Evolutionary conservation across 225 moss, liverwort and hornwort species (phyloP).

Genomic region (Pseudoscleropodium purum): DNA sequence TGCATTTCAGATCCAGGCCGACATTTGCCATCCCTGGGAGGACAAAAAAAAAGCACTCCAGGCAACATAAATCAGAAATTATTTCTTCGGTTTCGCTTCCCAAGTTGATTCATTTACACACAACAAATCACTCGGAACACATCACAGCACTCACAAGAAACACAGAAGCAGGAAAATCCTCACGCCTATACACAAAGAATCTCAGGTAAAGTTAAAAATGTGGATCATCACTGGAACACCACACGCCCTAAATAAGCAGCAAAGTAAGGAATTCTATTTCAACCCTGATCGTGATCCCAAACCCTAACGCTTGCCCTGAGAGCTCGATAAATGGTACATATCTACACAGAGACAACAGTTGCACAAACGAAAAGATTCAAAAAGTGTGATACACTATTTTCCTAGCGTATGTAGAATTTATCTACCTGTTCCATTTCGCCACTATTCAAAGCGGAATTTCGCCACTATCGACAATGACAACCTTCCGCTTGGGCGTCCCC

Average conservation of each 20-base stretch:
- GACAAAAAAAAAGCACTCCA: background rate
- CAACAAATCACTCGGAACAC: background rate
- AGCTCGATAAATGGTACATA: background rate
- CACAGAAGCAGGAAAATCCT: background rate
- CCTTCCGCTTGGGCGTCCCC: constrained; percentile 57
- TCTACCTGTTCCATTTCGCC: background rate
- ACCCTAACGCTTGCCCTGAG: background rate
- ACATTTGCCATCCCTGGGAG: background rate
- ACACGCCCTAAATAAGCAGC: background rate
- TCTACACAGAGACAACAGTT: background rate
- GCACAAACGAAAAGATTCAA: background rate
- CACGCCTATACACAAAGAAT: background rate
- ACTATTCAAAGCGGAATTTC: constrained; percentile 45
- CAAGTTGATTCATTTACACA: background rate
- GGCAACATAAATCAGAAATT: background rate
- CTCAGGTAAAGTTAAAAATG: background rate
- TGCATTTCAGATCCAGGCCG: background rate
- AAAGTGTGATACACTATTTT: background rate
- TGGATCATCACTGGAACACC: background rate
- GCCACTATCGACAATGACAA: constrained; percentile 63
- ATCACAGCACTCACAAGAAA: background rate
- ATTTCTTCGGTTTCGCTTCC: background rate
- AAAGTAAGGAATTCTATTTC: background rate
- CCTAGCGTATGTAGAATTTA: background rate
- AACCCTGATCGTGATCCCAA: background rate